These are phyloP conservation scores for Blepharisma undulans DNA, from an alignment of 169 alveolate genomes.

Conservation along the genomic window DNA sequence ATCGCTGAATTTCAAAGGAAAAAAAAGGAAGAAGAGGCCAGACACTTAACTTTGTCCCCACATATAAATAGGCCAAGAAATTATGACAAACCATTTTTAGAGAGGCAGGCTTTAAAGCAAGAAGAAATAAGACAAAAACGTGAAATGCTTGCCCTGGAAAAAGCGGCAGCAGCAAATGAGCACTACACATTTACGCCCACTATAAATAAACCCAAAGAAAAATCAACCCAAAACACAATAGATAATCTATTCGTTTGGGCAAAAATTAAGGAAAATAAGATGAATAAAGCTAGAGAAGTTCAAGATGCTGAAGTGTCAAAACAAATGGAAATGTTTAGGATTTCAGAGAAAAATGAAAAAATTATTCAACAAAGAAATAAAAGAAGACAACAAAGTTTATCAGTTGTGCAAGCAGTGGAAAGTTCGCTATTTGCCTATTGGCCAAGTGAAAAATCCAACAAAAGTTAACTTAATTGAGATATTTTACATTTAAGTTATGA, in stretches of 20 bases:
- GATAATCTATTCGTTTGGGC: conserved; percentile 5
- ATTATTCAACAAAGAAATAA: neutral
- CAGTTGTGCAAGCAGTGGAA: neutral
- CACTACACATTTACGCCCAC: neutral
- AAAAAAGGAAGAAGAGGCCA: neutral
- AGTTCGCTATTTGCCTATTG: neutral
- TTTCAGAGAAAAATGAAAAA: neutral
- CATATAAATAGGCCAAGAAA: neutral
- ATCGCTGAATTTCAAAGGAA: neutral
- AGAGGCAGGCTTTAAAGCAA: conserved; percentile 7
- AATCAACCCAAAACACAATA: neutral
- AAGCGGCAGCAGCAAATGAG: neutral
- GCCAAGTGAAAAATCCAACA: conserved; percentile 4
- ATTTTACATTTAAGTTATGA: too few species aligned
- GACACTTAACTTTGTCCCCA: neutral
- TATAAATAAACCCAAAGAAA: neutral
- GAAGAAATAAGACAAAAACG: neutral
- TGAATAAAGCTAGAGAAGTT: neutral
- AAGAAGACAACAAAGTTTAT: neutral
- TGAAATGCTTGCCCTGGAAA: neutral
- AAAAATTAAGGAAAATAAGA: neutral
- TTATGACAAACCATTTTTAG: neutral
- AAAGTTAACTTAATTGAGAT: neutral
- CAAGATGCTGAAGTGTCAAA: neutral
- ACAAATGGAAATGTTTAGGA: neutral